Evolutionary conservation across 176 grass and related monocot species (phyloP).

Genomic region (Avena atlantica): DNA sequence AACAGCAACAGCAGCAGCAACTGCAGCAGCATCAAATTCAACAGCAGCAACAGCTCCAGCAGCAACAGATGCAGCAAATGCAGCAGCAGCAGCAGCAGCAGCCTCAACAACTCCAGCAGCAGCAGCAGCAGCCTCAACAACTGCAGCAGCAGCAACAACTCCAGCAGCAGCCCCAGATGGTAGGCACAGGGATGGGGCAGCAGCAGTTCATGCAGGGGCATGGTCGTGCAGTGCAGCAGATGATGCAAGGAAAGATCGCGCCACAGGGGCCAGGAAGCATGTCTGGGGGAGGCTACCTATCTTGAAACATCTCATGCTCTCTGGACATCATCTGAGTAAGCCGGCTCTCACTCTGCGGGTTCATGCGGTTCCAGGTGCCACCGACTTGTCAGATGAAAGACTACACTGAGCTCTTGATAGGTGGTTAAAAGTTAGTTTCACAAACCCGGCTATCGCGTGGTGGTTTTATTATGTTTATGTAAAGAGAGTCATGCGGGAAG

Average conservation of each 20-base stretch:
- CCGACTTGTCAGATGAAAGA: not conserved
- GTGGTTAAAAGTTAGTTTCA: not conserved
- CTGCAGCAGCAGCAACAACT: constrained; percentile 49
- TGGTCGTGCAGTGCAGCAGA: constrained; percentile 65
- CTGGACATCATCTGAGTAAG: not conserved
- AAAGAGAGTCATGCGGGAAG: not conserved
- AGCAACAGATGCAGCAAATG: constrained; percentile 41
- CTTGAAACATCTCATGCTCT: constrained; percentile 37
- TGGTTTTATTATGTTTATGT: constrained; percentile 5
- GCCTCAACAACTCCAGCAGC: constrained; percentile 14
- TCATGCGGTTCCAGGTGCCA: not conserved
- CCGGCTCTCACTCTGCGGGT: not conserved
- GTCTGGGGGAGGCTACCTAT: constrained; percentile 67
- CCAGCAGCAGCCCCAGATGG: constrained; percentile 64
- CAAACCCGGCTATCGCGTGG: not conserved
- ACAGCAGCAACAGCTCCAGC: constrained; percentile 45
- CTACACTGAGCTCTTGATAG: not conserved
- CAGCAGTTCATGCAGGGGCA: constrained; percentile 71
- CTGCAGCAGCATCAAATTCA: constrained; percentile 52
- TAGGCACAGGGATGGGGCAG: constrained; percentile 69
- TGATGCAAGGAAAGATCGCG: constrained; percentile 76
- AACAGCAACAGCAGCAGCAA: constrained; percentile 39
- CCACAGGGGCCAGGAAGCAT: constrained; percentile 58
- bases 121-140: constrained; percentile 39
- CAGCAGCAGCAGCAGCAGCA: constrained; percentile 47